A percentile compares a stretch with the other conserved stretches of the same genome.
These are phyloP conservation scores for Rutidosis leptorrhynchoides DNA, from an alignment of 129 eudicot genomes.

Conservation along the genomic window DNA sequence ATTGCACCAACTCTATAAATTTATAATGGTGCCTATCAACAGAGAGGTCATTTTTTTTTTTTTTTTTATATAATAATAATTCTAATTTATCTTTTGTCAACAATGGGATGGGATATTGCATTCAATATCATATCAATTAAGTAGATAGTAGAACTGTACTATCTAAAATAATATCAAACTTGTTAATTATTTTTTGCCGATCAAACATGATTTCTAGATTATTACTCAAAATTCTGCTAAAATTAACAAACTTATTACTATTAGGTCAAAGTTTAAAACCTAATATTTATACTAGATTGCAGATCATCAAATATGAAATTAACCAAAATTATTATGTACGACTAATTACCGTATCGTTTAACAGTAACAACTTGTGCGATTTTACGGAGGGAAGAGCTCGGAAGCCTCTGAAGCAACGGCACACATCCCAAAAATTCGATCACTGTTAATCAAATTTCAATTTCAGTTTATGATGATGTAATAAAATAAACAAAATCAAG, in stretches of 20 bases:
- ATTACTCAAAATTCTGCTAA: not conserved
- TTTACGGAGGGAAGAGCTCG: constrained; percentile 58
- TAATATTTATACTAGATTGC: constrained; percentile 8
- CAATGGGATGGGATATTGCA: no score
- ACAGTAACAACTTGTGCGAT: constrained; percentile 50
- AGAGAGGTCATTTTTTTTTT: not conserved
- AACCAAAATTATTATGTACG: not conserved
- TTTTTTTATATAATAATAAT: no score
- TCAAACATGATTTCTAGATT: not conserved
- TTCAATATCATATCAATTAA: no score
- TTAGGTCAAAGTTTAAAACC: not conserved
- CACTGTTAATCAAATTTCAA: constrained; percentile 35
- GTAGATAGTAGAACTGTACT: no score
- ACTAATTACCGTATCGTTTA: constrained; percentile 49
- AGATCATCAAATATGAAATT: constrained; percentile 18
- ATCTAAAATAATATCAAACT: no score
- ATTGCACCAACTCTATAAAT: not conserved
- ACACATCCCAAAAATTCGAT: constrained; percentile 69
- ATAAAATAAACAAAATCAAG: not conserved
- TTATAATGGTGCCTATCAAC: not conserved
- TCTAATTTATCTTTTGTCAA: no score
- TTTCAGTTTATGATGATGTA: no score
- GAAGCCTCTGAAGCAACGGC: constrained; percentile 82
- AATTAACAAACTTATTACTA: not conserved
- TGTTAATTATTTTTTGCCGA: no score